Percentiles rank a stretch among this genome's conserved stretches.
These are phyloP conservation scores for Diaporthe sp. DNA, from an alignment of 2,329 filamentous ascomycete species.

Conservation along the genomic window DNA sequence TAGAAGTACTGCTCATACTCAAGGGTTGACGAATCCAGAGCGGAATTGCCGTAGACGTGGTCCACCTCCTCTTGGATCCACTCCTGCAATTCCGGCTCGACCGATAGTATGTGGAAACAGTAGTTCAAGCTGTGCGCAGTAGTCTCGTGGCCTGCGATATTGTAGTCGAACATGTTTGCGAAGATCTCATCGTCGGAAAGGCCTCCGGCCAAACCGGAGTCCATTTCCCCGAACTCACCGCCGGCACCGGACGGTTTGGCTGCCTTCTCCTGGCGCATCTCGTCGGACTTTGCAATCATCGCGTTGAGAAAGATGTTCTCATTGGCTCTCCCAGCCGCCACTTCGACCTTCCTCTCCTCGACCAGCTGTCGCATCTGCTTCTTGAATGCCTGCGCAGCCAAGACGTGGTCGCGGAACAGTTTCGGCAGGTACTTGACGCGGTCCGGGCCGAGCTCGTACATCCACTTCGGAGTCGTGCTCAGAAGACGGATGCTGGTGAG, in stretches of 20 bases:
- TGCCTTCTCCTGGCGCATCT: neutral
- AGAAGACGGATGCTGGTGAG: slow-evolving; percentile 12
- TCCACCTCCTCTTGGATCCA: slow-evolving; percentile 32
- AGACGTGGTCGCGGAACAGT: slow-evolving; percentile 1
- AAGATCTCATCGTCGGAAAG: slow-evolving; percentile 30
- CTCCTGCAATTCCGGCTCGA: slow-evolving; percentile 8
- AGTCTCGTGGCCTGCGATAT: slow-evolving; percentile 31
- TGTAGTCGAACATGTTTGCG: slow-evolving; percentile 29
- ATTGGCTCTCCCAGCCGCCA: neutral
- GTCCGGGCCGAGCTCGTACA: slow-evolving; percentile 5
- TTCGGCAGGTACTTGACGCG: neutral
- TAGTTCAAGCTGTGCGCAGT: slow-evolving; percentile 31
- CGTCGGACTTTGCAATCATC: slow-evolving; percentile 23
- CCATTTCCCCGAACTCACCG: neutral
- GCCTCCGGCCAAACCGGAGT: neutral
- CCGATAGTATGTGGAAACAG: slow-evolving; percentile 22
- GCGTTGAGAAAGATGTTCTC: slow-evolving; percentile 30
- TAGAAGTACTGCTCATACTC: slow-evolving; percentile 34
- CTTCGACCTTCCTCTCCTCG: slow-evolving; percentile 3
- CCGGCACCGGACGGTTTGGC: neutral
- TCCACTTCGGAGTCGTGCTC: neutral
- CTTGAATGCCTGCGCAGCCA: neutral
- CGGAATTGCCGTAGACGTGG: neutral
- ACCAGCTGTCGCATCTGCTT: slow-evolving; percentile 21
- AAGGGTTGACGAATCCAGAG: neutral